These are phyloP conservation scores for Geranium rotundifolium DNA, from an alignment of 345 rosid species.

Conservation along the genomic window DNA sequence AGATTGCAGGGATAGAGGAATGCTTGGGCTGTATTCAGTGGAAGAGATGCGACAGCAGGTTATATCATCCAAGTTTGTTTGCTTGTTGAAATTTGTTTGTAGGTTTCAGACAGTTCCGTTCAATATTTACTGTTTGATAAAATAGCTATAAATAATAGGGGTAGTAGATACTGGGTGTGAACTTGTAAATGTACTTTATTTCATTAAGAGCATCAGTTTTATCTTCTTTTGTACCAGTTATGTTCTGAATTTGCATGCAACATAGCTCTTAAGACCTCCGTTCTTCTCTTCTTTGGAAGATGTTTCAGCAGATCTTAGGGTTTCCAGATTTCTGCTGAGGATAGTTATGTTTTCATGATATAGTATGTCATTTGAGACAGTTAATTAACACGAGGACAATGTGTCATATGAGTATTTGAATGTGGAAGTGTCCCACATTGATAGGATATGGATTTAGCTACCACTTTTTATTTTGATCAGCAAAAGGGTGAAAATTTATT, in stretches of 20 bases:
- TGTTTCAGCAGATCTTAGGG: not conserved
- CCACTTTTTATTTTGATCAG: too few species aligned
- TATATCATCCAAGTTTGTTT: not conserved
- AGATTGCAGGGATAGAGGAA: slow-evolving; percentile 71
- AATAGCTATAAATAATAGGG: not conserved
- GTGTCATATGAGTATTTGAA: not conserved
- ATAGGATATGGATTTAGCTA: too few species aligned
- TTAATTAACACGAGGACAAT: not conserved
- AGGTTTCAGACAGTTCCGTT: too few species aligned
- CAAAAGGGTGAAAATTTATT: too few species aligned
- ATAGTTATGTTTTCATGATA: not conserved
- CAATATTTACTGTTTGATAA: too few species aligned
- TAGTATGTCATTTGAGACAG: not conserved
- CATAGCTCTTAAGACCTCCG: not conserved
- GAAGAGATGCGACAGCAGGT: slow-evolving; percentile 82
- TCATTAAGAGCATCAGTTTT: not conserved
- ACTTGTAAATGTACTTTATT: not conserved
- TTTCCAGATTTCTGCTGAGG: not conserved
- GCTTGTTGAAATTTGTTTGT: not conserved
- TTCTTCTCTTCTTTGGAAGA: not conserved
- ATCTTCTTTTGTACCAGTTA: too few species aligned
- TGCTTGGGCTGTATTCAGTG: slow-evolving; percentile 54
- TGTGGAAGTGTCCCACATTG: too few species aligned
- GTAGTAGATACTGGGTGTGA: not conserved
- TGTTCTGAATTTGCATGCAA: not conserved